These are phyloP conservation scores for Xylaria nigripes DNA, from an alignment of 495 filamentous ascomycete genomes.

Conservation along the genomic window DNA sequence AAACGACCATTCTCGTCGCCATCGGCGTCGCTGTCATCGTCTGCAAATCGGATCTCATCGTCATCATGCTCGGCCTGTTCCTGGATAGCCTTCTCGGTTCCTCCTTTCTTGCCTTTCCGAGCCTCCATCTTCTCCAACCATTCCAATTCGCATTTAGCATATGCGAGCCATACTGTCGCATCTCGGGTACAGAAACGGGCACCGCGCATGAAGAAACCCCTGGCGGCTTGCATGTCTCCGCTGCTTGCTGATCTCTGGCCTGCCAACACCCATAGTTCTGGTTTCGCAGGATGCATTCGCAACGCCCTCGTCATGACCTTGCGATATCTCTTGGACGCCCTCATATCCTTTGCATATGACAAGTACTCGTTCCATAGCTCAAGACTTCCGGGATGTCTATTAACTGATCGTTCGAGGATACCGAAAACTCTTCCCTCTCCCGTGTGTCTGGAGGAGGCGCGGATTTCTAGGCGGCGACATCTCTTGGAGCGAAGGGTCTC, in stretches of 20 bases:
- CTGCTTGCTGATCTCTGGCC: slow-evolving; percentile 66
- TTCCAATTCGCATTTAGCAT: slow-evolving; percentile 84
- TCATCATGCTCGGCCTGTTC: slow-evolving; percentile 38
- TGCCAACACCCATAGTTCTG: slow-evolving; percentile 81
- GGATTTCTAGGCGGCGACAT: slow-evolving; percentile 68
- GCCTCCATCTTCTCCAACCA: slow-evolving; percentile 73
- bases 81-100: slow-evolving; percentile 30
- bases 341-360: slow-evolving; percentile 66
- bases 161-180: slow-evolving; percentile 73
- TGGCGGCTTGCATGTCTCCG: slow-evolving; percentile 75
- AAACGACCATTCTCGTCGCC: slow-evolving; percentile 20
- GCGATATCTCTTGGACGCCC: slow-evolving; percentile 70
- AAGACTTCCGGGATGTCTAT: slow-evolving; percentile 74
- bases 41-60: slow-evolving; percentile 29
- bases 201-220: slow-evolving; percentile 78
- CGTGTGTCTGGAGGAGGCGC: slow-evolving; percentile 46
- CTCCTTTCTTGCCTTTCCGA: slow-evolving; percentile 59
- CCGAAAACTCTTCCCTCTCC: slow-evolving; percentile 79
- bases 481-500: slow-evolving; percentile 75
- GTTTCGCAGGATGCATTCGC: slow-evolving; percentile 74
- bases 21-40: slow-evolving; percentile 35
- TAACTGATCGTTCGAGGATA: slow-evolving; percentile 78
- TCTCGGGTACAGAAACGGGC: slow-evolving; percentile 75
- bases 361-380: slow-evolving; percentile 91
- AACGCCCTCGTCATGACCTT: slow-evolving; percentile 69